Evolutionary conservation across 148 eudicot species (phyloP), one percentile per base, ranked within the genome.

Genomic region (Spergularia marina): DNA sequence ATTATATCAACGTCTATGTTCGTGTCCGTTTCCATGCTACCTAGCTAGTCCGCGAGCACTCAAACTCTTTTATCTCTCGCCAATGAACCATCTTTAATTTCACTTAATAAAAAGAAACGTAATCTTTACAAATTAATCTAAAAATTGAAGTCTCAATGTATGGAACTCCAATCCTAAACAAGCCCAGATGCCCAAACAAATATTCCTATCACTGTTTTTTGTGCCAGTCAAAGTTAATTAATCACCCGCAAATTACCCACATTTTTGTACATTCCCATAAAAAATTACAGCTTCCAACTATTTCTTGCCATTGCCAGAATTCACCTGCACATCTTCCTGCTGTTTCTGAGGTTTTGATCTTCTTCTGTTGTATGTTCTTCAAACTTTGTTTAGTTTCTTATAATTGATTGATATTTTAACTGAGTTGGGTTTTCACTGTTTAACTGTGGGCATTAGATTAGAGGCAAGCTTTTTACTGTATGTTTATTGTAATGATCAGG

Each of bases 311-410:
- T 75, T 75, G 67, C 56, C 72, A 64, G 18, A 80, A 65, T 47
- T 71, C 71, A 44, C 61, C 75, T 6, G 25, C 54, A 18, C 78
- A 70, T 41, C 40, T 53, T 13, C 17, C 74, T 70, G 21, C 74
- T 70, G 21, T 73, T 80, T 75, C 78, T 70, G 23, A 75, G 83
- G 83, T 80, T 44, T 57, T 80, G 72, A 69, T 80, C 51, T 70
- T 80, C 2, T 10, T 66, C 53, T 25, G 44, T 41, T n/a, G 1
- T 65, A 62, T 12, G 53, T 71, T n/a, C 23, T 53, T 74, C 47
- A 54, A 68, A 21, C 69, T 68, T 60, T 10, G 9, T 36, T 60
- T 15, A 36, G 60, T 68, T 52, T 1, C 17, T 34, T 3, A 10
- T 25, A 0, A 16, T 57, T 78, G 21, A 47, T 47, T 71, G 64